A percentile compares a stretch with the other conserved stretches of the same genome.
Evolutionary conservation across 1,284 basidiomycete genomes (phyloP).

Genomic region (Apiotrichum laibachii): DNA sequence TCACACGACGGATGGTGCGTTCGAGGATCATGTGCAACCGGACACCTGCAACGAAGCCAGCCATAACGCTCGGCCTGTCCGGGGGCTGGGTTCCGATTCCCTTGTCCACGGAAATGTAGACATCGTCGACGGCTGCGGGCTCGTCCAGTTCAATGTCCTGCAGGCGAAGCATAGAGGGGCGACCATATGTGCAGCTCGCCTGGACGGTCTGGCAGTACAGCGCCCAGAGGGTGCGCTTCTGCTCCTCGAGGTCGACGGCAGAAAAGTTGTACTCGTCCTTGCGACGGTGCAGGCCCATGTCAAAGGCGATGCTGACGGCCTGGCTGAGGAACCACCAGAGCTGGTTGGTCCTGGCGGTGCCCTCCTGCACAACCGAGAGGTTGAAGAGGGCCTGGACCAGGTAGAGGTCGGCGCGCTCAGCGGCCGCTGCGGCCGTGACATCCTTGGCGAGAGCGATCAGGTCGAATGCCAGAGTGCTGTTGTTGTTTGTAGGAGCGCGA

Average conservation of each 20-base stretch:
- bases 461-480: constrained; percentile 16
- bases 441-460: constrained; percentile 27
- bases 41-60: constrained; percentile 33
- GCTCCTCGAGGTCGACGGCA: constrained; percentile 34
- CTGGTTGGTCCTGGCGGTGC: constrained; percentile 29
- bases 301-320: constrained; percentile 33
- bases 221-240: constrained; percentile 37
- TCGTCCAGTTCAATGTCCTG: constrained; percentile 33
- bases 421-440: constrained; percentile 18
- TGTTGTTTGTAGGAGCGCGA: constrained; percentile 13
- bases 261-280: constrained; percentile 34
- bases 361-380: constrained; percentile 35
- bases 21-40: constrained; percentile 38
- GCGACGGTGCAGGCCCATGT: constrained; percentile 35
- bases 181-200: constrained; percentile 36
- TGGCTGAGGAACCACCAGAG: constrained; percentile 32
- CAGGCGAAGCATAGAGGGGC: constrained; percentile 31
- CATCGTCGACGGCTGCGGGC: constrained; percentile 35
- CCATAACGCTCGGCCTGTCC: constrained; percentile 35
- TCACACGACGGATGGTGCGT: constrained; percentile 29
- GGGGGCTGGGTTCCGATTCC: constrained; percentile 33
- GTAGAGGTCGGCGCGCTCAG: constrained; percentile 30
- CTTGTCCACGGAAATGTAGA: constrained; percentile 28
- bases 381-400: constrained; percentile 38
- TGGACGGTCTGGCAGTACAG: constrained; percentile 37